Conservation (phyloP, 169 alveolate species). For the Cryptosporidium ubiquitum region DNA sequence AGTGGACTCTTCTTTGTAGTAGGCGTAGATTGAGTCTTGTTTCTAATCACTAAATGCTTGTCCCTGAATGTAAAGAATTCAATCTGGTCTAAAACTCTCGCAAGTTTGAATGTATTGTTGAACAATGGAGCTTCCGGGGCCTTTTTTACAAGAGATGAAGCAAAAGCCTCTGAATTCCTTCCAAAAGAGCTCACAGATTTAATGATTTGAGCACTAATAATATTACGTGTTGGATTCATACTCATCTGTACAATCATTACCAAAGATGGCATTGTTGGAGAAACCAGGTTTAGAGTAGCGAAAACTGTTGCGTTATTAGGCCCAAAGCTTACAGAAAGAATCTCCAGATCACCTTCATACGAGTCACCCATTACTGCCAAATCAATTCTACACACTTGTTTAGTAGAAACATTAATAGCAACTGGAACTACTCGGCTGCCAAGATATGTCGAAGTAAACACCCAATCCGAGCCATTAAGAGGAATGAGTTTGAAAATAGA, state of each 20-base stretch:
- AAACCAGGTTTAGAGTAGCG: conserved; percentile 3
- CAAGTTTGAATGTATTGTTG: conserved; percentile 4
- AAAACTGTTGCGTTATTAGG: neutral
- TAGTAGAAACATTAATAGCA: conserved; percentile 24
- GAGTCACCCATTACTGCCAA: neutral
- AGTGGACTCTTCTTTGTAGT: conserved; percentile 10
- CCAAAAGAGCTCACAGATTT: conserved; percentile 61
- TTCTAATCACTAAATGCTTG: conserved; percentile 29
- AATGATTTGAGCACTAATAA: conserved; percentile 37
- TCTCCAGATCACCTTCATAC: conserved; percentile 1
- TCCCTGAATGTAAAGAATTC: conserved; percentile 11
- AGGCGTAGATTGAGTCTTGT: neutral
- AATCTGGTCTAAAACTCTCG: neutral
- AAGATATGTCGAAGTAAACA: conserved; percentile 27
- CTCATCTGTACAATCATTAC: conserved; percentile 35
- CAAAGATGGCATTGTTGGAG: conserved; percentile 70
- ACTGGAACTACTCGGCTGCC: conserved; percentile 9
- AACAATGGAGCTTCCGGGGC: neutral
- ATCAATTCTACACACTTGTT: conserved; percentile 38
- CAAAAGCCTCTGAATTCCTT: conserved; percentile 11
- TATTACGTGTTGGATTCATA: conserved; percentile 10
- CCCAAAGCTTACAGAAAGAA: neutral
- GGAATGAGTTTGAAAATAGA: neutral
- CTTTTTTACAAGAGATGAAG: neutral
- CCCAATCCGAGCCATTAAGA: conserved; percentile 43